Evolutionary conservation across 208 protist species (phyloP), one percentile per base, ranked within the genome.

Genomic region (Lotmaria passim): DNA sequence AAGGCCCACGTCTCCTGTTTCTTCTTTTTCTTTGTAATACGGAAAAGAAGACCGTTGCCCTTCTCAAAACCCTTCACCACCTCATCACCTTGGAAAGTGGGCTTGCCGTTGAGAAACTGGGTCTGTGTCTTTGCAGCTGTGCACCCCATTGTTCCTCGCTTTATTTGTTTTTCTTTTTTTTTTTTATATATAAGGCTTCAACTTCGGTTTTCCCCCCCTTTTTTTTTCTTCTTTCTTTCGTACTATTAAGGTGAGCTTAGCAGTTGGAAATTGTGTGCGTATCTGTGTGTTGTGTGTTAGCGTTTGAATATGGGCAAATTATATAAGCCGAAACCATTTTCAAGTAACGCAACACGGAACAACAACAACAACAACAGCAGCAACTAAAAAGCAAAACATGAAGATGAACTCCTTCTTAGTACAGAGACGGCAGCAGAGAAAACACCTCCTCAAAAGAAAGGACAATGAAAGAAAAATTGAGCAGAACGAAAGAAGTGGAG

Each of bases 61-160:
- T 84, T 83, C 46, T 92, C 82, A 63, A 94, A 92, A 64, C 89
- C 90, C 46, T 86, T 89, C 50, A 87, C 64, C 28, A 84, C 74
- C 44, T 87, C 84, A 70, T 89, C 73, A 14, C 85, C 84, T 17
- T 72, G 34, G 58, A 77, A 85, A 48, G 85, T 75, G 34, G 88
- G 88, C 53, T 79, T 66, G 31, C 85, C 88, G 71, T 94, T 89
- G 57, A 84, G 60, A 66, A 80, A 91, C 14, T 63, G 46, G 7
- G 28, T 23, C 21, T 75, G 44, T 21, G 38, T 23, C 12, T 62
- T 51, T 1, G 81, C 81, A 60, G 64, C 68, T 0, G 73, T 52
- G 74, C 86, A 85, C 38, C 86, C 86, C 86, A 92, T 92, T 14
- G 47, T 79, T 10, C 5, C 1, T 5, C 17, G 21, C 34, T 38